Evolutionary conservation across 441 rosid genomes (phyloP).

Genomic region (Raphanus hybrid): DNA sequence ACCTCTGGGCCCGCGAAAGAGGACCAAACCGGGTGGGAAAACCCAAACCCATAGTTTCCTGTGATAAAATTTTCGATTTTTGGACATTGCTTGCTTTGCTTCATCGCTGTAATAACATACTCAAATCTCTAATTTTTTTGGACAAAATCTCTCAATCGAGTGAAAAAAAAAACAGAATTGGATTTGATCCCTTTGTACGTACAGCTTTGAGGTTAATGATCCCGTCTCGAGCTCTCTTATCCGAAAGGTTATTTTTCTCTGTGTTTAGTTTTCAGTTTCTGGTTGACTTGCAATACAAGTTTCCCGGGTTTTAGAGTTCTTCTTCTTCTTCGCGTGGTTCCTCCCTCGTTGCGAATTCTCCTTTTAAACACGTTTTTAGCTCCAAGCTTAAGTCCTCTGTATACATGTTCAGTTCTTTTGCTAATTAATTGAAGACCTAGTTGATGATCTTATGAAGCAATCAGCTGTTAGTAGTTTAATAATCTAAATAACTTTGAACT

Average conservation of each 20-base stretch:
- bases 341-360: neutral
- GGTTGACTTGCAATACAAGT: slow-evolving; percentile 33
- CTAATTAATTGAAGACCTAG: no score
- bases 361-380: no score
- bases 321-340: slow-evolving; percentile 27
- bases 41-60: no score
- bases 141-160: slow-evolving; percentile 31
- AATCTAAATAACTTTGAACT: neutral
- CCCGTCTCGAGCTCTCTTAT: slow-evolving; percentile 8
- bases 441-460: no score
- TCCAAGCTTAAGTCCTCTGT: no score
- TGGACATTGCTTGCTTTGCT: no score
- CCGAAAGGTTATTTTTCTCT: slow-evolving; percentile 7
- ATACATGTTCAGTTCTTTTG: no score
- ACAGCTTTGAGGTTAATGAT: slow-evolving; percentile 44
- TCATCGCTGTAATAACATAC: slow-evolving; percentile 25
- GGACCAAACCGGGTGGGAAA: no score
- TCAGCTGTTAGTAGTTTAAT: neutral
- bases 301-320: slow-evolving; percentile 34
- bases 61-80: no score
- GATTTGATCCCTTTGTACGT: slow-evolving; percentile 22
- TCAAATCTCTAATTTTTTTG: slow-evolving; percentile 14
- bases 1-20: no score
- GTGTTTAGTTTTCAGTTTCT: slow-evolving; percentile 1
- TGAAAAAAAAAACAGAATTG: neutral